Conservation (phyloP, 768 basidiomycete species). For the Lactarius quietus region DNA sequence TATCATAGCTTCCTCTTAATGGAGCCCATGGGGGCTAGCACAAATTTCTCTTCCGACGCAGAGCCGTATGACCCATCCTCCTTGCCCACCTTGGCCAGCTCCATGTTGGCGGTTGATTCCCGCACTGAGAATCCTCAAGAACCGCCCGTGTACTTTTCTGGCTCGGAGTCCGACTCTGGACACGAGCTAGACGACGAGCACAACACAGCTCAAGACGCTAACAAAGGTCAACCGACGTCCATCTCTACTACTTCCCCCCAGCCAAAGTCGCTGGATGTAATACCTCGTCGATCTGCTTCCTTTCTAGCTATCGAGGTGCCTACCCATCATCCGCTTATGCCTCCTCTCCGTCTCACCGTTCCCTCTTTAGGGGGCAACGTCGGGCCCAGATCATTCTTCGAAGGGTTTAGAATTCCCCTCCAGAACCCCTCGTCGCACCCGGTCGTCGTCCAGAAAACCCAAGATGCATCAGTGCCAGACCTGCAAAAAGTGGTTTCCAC, state of each 20-base stretch:
- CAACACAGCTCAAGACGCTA: constrained; percentile 8
- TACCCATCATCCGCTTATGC: neutral
- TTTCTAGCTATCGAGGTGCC: constrained; percentile 19
- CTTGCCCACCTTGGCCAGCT: constrained; percentile 3
- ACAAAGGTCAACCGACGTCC: constrained; percentile 11
- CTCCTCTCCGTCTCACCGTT: constrained; percentile 2
- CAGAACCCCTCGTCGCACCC: constrained; percentile 11
- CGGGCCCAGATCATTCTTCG: constrained; percentile 1
- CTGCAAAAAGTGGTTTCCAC: constrained; percentile 46
- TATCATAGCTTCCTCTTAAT: constrained; percentile 8
- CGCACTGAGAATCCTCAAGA: constrained; percentile 10
- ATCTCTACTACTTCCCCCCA: constrained; percentile 9
- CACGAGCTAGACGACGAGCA: constrained; percentile 17
- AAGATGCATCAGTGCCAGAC: constrained; percentile 49
- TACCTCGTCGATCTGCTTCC: constrained; percentile 16
- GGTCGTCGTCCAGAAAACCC: constrained; percentile 31
- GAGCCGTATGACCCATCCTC: constrained; percentile 5
- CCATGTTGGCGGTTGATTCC: constrained; percentile 7
- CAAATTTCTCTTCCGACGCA: constrained; percentile 7
- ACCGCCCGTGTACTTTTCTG: constrained; percentile 11
- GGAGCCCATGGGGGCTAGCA: neutral
- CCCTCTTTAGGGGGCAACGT: constrained; percentile 6
- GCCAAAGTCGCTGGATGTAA: constrained; percentile 4
- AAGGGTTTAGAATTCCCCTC: constrained; percentile 8
- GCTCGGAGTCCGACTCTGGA: constrained; percentile 21